phyloP scores from a whole-genome alignment of 129 eudicot species.

The Arctium lappa region DNA sequence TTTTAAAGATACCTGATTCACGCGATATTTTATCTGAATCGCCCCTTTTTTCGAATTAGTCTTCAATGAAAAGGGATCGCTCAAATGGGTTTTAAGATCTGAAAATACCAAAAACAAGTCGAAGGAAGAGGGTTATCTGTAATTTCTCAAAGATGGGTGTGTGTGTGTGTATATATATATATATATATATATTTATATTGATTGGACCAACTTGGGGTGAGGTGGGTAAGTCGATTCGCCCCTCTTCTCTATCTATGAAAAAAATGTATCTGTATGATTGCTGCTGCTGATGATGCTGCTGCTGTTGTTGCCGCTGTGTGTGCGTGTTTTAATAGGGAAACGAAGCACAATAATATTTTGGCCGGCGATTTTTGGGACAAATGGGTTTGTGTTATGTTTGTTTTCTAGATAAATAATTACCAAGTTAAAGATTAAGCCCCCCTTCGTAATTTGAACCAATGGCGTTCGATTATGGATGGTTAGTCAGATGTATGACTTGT shows the following conservation, averaged over 20 bases:
- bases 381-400: conserved; percentile 9
- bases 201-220: conserved; percentile 25
- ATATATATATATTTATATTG: conserved; percentile 21
- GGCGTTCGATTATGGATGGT: neutral
- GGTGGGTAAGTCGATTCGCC: conserved; percentile 19
- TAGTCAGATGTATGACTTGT: conserved; percentile 21
- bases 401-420: conserved; percentile 3
- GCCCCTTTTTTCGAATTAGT: neutral
- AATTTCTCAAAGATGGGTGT: conserved; percentile 18
- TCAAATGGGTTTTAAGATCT: conserved; percentile 26
- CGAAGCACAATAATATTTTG: conserved; percentile 8
- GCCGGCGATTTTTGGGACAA: conserved; percentile 24
- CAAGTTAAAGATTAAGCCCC: neutral
- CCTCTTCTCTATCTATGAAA: conserved; percentile 7
- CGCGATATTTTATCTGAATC: conserved; percentile 5
- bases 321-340: conserved; percentile 11
- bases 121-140: conserved; percentile 24
- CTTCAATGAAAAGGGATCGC: conserved; percentile 23
- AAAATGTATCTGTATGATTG: conserved; percentile 15
- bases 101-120: conserved; percentile 5
- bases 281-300: neutral
- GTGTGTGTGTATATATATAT: neutral
- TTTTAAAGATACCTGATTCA: conserved; percentile 20
- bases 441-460: conserved; percentile 17
- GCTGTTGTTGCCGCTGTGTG: neutral